phyloP scores from a whole-genome alignment of 805 yeast genomes.

The Barnettozyma sucrosica region DNA sequence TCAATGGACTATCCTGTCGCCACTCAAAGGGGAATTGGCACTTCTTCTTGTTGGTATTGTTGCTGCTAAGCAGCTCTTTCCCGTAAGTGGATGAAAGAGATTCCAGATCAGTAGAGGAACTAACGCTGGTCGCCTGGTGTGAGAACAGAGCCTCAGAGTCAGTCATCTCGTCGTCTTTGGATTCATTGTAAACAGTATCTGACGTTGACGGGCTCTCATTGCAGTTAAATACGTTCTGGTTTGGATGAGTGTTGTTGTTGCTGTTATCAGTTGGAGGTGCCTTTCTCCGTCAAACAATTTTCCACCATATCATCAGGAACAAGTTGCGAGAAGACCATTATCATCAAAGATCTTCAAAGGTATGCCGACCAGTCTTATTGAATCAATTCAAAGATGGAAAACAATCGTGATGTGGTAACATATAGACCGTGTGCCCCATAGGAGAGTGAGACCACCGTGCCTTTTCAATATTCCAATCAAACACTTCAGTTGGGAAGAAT shows the following conservation, averaged over 20 bases:
- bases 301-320: background rate
- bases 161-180: background rate
- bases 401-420: too few relatives aligned
- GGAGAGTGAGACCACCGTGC: too few relatives aligned
- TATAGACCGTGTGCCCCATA: too few relatives aligned
- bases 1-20: slow-evolving; percentile 12
- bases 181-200: background rate
- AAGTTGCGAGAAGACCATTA: too few relatives aligned
- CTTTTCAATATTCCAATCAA: too few relatives aligned
- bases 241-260: background rate
- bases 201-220: background rate
- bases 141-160: background rate
- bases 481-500: too few relatives aligned
- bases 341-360: too few relatives aligned
- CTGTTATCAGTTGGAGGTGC: background rate
- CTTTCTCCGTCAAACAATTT: background rate
- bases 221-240: background rate
- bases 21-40: slow-evolving; percentile 5
- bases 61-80: background rate
- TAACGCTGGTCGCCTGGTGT: background rate
- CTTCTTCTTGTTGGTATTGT: background rate
- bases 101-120: background rate
- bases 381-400: too few relatives aligned
- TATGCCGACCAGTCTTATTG: too few relatives aligned
- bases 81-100: background rate